phyloP scores from a whole-genome alignment of 139 green algal genomes.

The Marvania coccoides region DNA sequence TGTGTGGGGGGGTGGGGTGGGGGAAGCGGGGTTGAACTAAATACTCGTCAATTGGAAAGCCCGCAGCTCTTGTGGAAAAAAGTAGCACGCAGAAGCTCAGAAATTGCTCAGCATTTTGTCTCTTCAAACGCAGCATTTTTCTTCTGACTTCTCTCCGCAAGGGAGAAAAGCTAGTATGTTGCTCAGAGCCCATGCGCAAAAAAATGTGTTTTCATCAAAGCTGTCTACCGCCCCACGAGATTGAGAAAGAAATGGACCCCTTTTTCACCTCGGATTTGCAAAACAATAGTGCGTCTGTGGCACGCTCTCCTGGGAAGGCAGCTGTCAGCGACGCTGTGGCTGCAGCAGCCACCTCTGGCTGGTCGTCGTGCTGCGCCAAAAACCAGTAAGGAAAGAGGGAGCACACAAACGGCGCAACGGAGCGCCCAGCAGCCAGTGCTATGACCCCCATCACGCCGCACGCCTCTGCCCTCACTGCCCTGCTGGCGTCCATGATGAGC shows the following conservation, averaged over 20 bases:
- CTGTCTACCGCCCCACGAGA: neutral
- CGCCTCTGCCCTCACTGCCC: slow-evolving; percentile 52
- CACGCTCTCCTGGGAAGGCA: slow-evolving; percentile 41
- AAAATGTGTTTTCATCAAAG: slow-evolving; percentile 17
- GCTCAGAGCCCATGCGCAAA: slow-evolving; percentile 33
- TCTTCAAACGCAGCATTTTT: no score
- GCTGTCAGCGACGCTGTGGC: slow-evolving; percentile 39
- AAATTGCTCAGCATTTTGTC: no score
- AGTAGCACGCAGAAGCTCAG: no score
- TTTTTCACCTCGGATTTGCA: slow-evolving; percentile 29
- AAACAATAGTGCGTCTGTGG: slow-evolving; percentile 47
- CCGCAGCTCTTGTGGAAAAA: no score
- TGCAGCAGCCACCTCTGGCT: slow-evolving; percentile 48
- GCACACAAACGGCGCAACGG: slow-evolving; percentile 26
- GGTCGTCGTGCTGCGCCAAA: slow-evolving; percentile 55
- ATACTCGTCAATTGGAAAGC: no score
- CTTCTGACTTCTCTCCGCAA: no score
- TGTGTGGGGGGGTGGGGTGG: no score
- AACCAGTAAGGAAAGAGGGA: slow-evolving; percentile 58
- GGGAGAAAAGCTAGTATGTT: no score
- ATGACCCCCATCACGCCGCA: slow-evolving; percentile 35
- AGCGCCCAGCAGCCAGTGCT: slow-evolving; percentile 23
- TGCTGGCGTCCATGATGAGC: slow-evolving; percentile 58
- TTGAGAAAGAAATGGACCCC: neutral
- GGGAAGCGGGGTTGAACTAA: no score